A percentile compares a stretch with the other conserved stretches of the same genome.
Conservation (phyloP, 2,329 filamentous ascomycete species). For the Clarireedia monteithiana region DNA sequence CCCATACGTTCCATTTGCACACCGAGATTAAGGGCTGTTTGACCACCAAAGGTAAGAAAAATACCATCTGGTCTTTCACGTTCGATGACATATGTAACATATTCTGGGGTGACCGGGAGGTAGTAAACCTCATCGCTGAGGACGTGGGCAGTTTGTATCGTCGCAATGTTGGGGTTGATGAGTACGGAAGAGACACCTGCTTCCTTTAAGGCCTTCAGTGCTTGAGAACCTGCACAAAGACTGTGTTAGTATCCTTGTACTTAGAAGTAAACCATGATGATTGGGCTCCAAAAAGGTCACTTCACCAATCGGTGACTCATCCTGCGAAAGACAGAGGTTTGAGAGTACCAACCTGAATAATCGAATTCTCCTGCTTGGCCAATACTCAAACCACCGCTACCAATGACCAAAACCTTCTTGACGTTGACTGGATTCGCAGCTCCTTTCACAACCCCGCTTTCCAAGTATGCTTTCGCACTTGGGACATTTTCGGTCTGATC, state of each 20-base stretch:
- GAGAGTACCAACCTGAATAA: slow-evolving; percentile 67
- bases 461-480: slow-evolving; percentile 78
- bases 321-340: slow-evolving; percentile 2
- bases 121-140: slow-evolving; percentile 98
- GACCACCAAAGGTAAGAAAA: slow-evolving; percentile 93
- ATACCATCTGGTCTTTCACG: slow-evolving; percentile 93
- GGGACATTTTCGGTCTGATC: slow-evolving; percentile 57
- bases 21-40: slow-evolving; percentile 93
- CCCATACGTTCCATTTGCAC: slow-evolving; percentile 96
- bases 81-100: slow-evolving; percentile 96
- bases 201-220: slow-evolving; percentile 93
- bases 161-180: slow-evolving; percentile 97
- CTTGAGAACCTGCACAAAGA: slow-evolving; percentile 68
- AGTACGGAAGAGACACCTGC: slow-evolving; percentile 85
- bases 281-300: not conserved
- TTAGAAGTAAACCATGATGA: not conserved
- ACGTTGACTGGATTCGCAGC: slow-evolving; percentile 74
- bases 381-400: slow-evolving; percentile 90
- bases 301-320: slow-evolving; percentile 20
- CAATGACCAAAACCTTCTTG: slow-evolving; percentile 96
- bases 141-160: slow-evolving; percentile 94
- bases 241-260: slow-evolving; percentile 15
- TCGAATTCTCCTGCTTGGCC: slow-evolving; percentile 98
- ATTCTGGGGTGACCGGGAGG: slow-evolving; percentile 93
- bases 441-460: slow-evolving; percentile 77